Conservation (phyloP, 148 eudicot genomes). For the Rhododendron vialii region DNA sequence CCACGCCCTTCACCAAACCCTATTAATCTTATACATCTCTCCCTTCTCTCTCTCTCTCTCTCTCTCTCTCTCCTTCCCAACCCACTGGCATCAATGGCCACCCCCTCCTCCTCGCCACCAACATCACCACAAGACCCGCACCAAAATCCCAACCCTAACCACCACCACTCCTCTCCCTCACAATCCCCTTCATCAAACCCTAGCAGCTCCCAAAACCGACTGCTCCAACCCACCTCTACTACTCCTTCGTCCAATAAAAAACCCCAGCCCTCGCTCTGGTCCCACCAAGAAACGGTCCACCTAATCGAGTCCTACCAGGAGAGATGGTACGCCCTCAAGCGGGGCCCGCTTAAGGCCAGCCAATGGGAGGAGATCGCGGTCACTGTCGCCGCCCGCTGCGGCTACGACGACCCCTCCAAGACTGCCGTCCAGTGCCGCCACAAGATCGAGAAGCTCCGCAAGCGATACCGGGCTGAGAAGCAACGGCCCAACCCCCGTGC, state of each 20-base stretch:
- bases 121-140: constrained; percentile 10
- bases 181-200: constrained; percentile 13
- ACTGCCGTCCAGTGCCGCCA: constrained; percentile 79
- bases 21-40: neutral
- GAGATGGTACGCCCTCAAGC: constrained; percentile 65
- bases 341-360: constrained; percentile 57
- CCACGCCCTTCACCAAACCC: constrained; percentile 10
- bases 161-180: neutral
- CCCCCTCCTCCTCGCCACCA: constrained; percentile 14
- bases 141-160: constrained; percentile 4
- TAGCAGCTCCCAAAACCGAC: constrained; percentile 12
- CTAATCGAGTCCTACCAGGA: constrained; percentile 72
- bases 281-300: constrained; percentile 62
- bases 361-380: constrained; percentile 77
- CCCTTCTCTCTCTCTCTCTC: neutral
- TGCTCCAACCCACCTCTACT: neutral
- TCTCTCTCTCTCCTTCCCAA: neutral
- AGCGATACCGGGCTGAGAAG: constrained; percentile 57
- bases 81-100: constrained; percentile 7
- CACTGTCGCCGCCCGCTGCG: constrained; percentile 60
- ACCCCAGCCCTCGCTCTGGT: constrained; percentile 49
- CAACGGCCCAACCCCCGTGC: constrained; percentile 35
- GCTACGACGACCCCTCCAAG: constrained; percentile 47
- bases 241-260: constrained; percentile 14
- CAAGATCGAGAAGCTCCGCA: constrained; percentile 81